Percentiles rank a stretch among this genome's conserved stretches.
These are phyloP conservation scores for Ascochyta lentis DNA, from an alignment of 2,329 filamentous ascomycete genomes.

Conservation along the genomic window DNA sequence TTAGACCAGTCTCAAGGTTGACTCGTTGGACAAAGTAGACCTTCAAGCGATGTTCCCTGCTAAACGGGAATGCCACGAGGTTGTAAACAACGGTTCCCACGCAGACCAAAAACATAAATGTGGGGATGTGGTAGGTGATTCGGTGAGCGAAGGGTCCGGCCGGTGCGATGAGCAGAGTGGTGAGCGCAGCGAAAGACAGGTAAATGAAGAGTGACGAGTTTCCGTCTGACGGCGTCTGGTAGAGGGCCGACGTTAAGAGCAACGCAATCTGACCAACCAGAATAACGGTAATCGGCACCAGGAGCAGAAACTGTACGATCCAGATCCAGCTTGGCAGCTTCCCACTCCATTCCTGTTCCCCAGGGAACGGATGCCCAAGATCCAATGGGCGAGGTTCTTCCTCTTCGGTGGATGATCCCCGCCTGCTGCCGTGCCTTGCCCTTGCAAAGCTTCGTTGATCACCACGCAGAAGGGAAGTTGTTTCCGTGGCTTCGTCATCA, in stretches of 20 bases:
- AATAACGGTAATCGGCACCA: slow-evolving; percentile 79
- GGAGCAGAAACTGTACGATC: slow-evolving; percentile 82
- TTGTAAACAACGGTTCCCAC: slow-evolving; percentile 83
- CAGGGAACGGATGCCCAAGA: slow-evolving; percentile 58
- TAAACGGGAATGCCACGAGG: slow-evolving; percentile 87
- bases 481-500: slow-evolving; percentile 59
- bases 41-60: slow-evolving; percentile 78
- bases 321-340: slow-evolving; percentile 83
- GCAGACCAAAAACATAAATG: slow-evolving; percentile 76
- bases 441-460: slow-evolving; percentile 63
- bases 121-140: slow-evolving; percentile 80
- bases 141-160: slow-evolving; percentile 85
- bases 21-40: slow-evolving; percentile 85
- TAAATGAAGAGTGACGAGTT: slow-evolving; percentile 75
- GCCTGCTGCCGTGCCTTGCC: slow-evolving; percentile 56
- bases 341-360: slow-evolving; percentile 87
- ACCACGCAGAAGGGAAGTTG: slow-evolving; percentile 62
- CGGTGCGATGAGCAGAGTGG: slow-evolving; percentile 76
- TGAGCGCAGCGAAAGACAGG: slow-evolving; percentile 70
- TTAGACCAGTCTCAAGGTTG: slow-evolving; percentile 73
- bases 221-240: slow-evolving; percentile 86
- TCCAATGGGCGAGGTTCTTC: slow-evolving; percentile 46
- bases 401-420: slow-evolving; percentile 49
- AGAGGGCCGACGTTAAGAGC: slow-evolving; percentile 71
- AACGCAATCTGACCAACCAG: slow-evolving; percentile 79